Evolutionary conservation across 2,329 filamentous ascomycete species (phyloP), one percentile per base, ranked within the genome.

Genomic region (Pyrenochaeta sp.): DNA sequence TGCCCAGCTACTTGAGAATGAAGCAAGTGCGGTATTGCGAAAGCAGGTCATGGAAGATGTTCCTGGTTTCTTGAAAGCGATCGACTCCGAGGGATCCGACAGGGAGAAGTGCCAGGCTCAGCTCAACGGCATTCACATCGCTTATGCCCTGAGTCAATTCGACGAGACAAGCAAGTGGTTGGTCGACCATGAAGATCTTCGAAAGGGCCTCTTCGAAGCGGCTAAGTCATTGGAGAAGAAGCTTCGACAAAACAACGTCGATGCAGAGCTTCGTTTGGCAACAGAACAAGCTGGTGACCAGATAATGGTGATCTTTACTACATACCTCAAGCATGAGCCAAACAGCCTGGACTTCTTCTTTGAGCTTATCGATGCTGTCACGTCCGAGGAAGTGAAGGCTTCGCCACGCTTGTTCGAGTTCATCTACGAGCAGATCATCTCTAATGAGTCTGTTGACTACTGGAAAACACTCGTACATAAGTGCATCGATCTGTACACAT

Each of bases 281-380:
- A 91, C 91, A 6, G 90, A 96, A 64, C 95, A 99, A 77, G 90
- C 92, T 27, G 89, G 90, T 3, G 92, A 97, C 63, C 91, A 96
- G 69, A 80, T 97, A 55, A 93, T 97, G 85, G 81, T 85, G 15
- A 89, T 98, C 49, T 87, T 97, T 68, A 91, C 91, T 4, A 89
- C 87, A 54, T 91, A 95, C 55, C 80, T 99, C 17, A 83, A 87
- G 51, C 84, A 89, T 51, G 88, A 90, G 41, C 87, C 90, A 0
- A 86, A 86, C 61, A 91, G 96, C 61, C 75, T 95, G 17, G 92
- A 97, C 66, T 87, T 90, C 60, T 84, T 99, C 35, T 95, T 98
- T 66, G 87, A 87, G 55, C 78, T 98, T 21, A 86, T 98, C 33
- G 91, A 96, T 61, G 88, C 88, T 0, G 86, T 97, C 47, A 96